Evolutionary conservation across 176 grass and related monocot species (phyloP), one percentile per base, ranked within the genome.

Genomic region (Carex kokanica): DNA sequence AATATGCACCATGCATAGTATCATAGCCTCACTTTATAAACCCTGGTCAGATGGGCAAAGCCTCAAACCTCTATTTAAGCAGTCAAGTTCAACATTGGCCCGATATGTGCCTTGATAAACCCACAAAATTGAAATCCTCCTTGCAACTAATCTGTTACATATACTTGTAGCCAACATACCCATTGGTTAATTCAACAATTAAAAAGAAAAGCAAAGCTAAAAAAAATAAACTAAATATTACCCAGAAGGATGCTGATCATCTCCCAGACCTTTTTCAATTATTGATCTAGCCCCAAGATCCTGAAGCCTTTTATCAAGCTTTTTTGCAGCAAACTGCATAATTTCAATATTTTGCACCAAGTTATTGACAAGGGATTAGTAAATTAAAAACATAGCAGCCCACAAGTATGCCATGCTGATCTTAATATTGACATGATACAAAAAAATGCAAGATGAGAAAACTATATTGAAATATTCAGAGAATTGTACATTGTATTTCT

Each of bases 191-290:
- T 3, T 73, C 41, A 49, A 8, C 8, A 73, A 23, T 24, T 7
- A 14, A 52, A 15, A 15, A 75, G 11, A 29, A 27, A 75, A 54
- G 47, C 4, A 27, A 54, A 54, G 2, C 15, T 25, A 14, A 54
- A 75, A 53, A 6, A 75, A 54, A n/a, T n/a, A 31, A 11, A 16
- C 72, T 75, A 7, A 54, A 75, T 62, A 82, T 84, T 95, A 98
- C 95, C 95, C 95, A 81, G 95, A 95, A 82, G 88, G 84, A 34
- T 98, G 92, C 71, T 95, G 95, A 60, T 98, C 95, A 57, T 98
- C 89, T 71, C 95, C 95, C 82, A 98, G 64, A 70, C 92, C 95
- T 93, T 91, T 88, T 69, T 93, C 86, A 93, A n/a, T 87, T 66
- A 98, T 84, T 52, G n/a, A 59, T 83, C 91, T 80, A 53, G 92